These are phyloP conservation scores for Aspergillus egyptiacus DNA, from an alignment of 495 filamentous ascomycete genomes.

Conservation along the genomic window DNA sequence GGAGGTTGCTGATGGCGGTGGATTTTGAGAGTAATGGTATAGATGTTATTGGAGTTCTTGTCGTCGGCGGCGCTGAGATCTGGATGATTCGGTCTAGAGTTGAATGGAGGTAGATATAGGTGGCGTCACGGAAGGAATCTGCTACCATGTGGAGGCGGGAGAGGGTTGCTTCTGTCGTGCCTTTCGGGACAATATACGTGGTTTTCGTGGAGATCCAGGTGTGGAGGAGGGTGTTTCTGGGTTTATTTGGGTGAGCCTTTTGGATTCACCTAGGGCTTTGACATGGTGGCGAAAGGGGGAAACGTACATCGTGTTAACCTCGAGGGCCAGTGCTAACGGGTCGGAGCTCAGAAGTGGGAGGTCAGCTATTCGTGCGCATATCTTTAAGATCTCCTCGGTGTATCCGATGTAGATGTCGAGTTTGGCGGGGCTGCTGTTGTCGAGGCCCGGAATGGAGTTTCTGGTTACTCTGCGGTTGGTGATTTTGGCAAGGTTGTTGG, in stretches of 20 bases:
- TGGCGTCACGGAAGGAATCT: constrained; percentile 41
- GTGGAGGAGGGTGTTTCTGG: constrained; percentile 34
- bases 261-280: background rate
- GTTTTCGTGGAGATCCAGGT: constrained; percentile 32
- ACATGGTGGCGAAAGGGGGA: background rate
- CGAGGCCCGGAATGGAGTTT: constrained; percentile 15
- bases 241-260: background rate
- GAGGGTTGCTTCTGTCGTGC: constrained; percentile 26
- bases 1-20: constrained; percentile 26
- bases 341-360: constrained; percentile 27
- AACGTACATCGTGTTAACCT: constrained; percentile 33
- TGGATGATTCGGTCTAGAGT: constrained; percentile 28
- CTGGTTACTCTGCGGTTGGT: constrained; percentile 30
- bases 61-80: background rate
- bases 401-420: constrained; percentile 43
- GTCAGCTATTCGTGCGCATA: constrained; percentile 35
- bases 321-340: constrained; percentile 21
- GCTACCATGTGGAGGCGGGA: constrained; percentile 39
- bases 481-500: constrained; percentile 37
- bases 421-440: constrained; percentile 26
- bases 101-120: constrained; percentile 40
- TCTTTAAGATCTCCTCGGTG: constrained; percentile 38
- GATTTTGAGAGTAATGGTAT: constrained; percentile 21
- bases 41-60: background rate
- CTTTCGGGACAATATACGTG: constrained; percentile 31